Base-by-base conservation (phyloP, 208 protist genomes). In the Trypanosomatidae sp. region DNA sequence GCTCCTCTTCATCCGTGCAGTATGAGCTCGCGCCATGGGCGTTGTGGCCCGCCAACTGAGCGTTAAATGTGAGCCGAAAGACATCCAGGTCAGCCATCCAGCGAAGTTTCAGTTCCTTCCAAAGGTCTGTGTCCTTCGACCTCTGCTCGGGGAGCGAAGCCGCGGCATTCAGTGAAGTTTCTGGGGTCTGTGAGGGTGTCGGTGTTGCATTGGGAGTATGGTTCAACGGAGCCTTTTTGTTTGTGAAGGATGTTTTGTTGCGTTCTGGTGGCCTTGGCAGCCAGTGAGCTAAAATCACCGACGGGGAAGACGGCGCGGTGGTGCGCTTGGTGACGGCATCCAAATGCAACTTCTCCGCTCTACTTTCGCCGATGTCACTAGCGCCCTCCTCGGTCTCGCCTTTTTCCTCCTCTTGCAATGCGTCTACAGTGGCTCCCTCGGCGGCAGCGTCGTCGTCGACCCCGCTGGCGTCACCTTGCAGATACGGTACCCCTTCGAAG, bases 61-160 rank as follows among this genome's bases (percentile, higher is more conserved):
- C 33, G 44, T 69, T 65, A 17, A 86, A 70, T 15, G 72, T 50
- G 36, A 84, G 66, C 6, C 70, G 71, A 65, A 84, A 83, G 9
- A 80, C n/a, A 39, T 76, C 66, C 39, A 87, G 47, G 71, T 87
- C 82, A n/a, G 75, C 49, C 75, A 84, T 74, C 82, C 82, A 87
- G 8, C 74, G 73, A 41, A 69, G 52, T 56, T 83, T 83, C 60
- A 80, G 62, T 39, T 77, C 72, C 59, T 80, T 79, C 80, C 76
- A 79, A 10, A 74, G 33, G 9, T 74, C 75, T 2, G 28, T 2
- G 22, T 56, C 74, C 47, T n/a, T 80, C 66, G 4, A 52, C 49
- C 0, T 56, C 49, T 69, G 33, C 49, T 28, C 30, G 8, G 15
- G 33, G 25, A 13, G 47, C 50, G 62, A 30, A 17, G 50, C 30